Evolutionary conservation across 2,329 filamentous ascomycete species (phyloP).

Genomic region (Hymenotorrendiella dingleyae): DNA sequence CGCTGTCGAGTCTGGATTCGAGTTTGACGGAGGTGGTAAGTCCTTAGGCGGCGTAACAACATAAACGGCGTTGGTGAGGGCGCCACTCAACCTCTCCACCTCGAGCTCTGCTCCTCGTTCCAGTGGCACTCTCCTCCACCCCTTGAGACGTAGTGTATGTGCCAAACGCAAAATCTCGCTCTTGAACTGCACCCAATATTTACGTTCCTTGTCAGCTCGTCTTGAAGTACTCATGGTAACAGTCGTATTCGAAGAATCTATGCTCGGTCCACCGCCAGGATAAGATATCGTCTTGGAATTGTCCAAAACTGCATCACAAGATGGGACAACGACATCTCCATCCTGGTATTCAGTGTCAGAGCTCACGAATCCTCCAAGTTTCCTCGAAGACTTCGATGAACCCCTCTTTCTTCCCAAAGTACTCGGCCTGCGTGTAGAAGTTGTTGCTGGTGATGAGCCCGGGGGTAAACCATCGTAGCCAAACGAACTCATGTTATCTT

Average conservation of each 20-base stretch:
- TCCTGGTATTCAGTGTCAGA: slow-evolving; percentile 85
- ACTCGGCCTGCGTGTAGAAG: slow-evolving; percentile 10
- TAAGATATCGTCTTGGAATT: slow-evolving; percentile 86
- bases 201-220: slow-evolving; percentile 58
- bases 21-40: slow-evolving; percentile 35
- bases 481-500: slow-evolving; percentile 49
- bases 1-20: slow-evolving; percentile 34
- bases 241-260: slow-evolving; percentile 33
- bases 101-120: slow-evolving; percentile 62
- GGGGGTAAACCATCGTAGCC: slow-evolving; percentile 22
- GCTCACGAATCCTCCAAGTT: slow-evolving; percentile 43
- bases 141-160: slow-evolving; percentile 84
- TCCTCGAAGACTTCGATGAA: slow-evolving; percentile 20
- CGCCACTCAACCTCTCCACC: slow-evolving; percentile 77
- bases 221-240: slow-evolving; percentile 36
- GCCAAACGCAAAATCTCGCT: slow-evolving; percentile 83
- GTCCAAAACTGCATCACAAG: slow-evolving; percentile 78
- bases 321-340: slow-evolving; percentile 75
- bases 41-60: slow-evolving; percentile 77
- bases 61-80: slow-evolving; percentile 93
- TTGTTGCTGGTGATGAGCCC: neutral
- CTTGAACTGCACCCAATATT: slow-evolving; percentile 83
- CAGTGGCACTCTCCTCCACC: slow-evolving; percentile 79
- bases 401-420: slow-evolving; percentile 10
- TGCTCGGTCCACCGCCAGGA: slow-evolving; percentile 50